Base-by-base conservation (phyloP, 495 filamentous ascomycete species). In the Penicillium verhagenii region DNA sequence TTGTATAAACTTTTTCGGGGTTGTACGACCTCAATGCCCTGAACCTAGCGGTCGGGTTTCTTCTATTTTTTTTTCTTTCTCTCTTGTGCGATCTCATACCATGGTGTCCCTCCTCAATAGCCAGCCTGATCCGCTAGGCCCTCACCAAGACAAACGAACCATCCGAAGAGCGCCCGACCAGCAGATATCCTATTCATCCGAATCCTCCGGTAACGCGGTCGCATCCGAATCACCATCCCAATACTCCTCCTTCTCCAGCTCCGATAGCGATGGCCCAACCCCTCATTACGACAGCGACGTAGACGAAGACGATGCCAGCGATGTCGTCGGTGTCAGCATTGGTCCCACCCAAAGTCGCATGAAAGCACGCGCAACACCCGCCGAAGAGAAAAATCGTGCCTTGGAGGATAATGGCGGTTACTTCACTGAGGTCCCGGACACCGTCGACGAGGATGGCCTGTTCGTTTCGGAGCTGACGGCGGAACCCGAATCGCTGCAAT, bases 271-370 rank as follows among this genome's bases (percentile, higher is more conserved):
- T 26, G 72, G 68, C 7, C 53, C 43, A 18, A 25, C 42, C 21
- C 46, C 58, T 2, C 49, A 53, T 4, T 33, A 45, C 8, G 48
- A 56, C 40, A 56, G 67, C 33, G 59, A 63, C 10, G 63, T 61
- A 19, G 59, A 70, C 35, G 68, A 75, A 47, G 73, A 78, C 55
- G 72, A 67, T 47, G 73, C 71, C 50, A 82, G 86, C 57, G 82
- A 85, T 53, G 83, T 92, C 51, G 80, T 96, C 54, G 89, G 89
- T 20, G 81, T 92, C 47, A 88, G 89, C 56, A 88, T 96, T 52
- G 83, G 89, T 59, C 80, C 79, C 14, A 72, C 77, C 14, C 91
- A 93, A 37, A 88, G 83, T 45, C 80, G 86, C 38, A 77, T 96
- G 53, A 86, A 85, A 26, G 83, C 85, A 18, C 81, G 88, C 13